These are phyloP conservation scores for Pyrenochaeta sp. DNA, from an alignment of 2,329 filamentous ascomycete species.

Conservation along the genomic window DNA sequence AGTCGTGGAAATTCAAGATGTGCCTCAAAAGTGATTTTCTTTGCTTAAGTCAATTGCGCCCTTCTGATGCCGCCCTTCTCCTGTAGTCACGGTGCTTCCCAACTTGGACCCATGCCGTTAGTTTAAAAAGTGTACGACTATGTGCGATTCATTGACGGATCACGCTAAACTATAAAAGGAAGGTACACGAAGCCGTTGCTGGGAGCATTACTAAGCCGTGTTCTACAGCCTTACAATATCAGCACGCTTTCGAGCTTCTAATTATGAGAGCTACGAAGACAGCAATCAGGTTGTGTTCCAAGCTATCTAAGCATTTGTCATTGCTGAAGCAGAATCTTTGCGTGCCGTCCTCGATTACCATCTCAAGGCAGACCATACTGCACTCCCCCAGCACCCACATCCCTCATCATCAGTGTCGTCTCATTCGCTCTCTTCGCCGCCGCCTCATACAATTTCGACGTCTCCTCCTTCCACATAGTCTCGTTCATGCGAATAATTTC, in stretches of 20 bases:
- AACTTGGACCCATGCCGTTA: background rate
- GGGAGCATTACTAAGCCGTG: background rate
- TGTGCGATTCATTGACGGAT: background rate
- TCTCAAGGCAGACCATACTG: background rate
- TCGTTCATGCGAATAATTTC: constrained; percentile 65
- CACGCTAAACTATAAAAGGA: background rate
- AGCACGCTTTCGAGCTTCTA: too few species aligned
- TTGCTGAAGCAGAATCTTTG: background rate
- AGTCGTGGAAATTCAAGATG: too few species aligned
- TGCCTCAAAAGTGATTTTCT: too few species aligned
- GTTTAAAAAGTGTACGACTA: background rate
- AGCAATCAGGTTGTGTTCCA: background rate
- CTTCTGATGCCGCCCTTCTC: background rate
- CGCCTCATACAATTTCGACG: constrained; percentile 67
- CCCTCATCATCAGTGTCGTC: background rate
- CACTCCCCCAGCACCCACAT: background rate
- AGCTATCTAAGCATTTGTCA: background rate
- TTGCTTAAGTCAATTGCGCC: background rate
- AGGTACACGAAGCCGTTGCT: background rate
- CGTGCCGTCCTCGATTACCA: background rate
- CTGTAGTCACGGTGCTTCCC: background rate
- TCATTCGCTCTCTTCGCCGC: constrained; percentile 17
- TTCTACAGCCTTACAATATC: too few species aligned
- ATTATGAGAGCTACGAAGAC: too few species aligned
- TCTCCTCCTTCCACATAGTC: constrained; percentile 68